Evolutionary conservation across 2,329 filamentous ascomycete genomes (phyloP).

Genomic region (Cercospora sp.): DNA sequence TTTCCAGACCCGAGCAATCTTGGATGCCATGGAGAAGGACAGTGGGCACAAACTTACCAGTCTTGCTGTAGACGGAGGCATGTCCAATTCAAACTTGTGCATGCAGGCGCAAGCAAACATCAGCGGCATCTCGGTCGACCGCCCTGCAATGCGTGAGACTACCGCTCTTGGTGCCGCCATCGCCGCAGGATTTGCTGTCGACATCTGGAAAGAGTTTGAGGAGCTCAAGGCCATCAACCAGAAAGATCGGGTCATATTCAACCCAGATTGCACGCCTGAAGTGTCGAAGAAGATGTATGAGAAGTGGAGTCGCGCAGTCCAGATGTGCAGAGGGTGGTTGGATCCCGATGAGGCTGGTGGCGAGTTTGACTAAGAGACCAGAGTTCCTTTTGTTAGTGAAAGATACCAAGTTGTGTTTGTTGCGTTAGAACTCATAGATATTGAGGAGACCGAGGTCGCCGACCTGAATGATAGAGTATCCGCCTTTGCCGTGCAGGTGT

Average conservation of each 20-base stretch:
- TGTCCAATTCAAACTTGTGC: conserved; percentile 83
- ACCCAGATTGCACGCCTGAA: conserved; percentile 60
- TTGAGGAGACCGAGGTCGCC: neutral
- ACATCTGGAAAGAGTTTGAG: conserved; percentile 73
- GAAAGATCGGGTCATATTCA: conserved; percentile 67
- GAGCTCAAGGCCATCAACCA: conserved; percentile 74
- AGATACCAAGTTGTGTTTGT: conserved; percentile 7
- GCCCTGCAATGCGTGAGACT: conserved; percentile 86
- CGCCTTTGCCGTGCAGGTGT: neutral
- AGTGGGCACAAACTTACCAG: conserved; percentile 72
- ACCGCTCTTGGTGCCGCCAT: conserved; percentile 87
- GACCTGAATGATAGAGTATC: neutral
- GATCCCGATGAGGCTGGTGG: conserved; percentile 24
- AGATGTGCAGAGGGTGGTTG: conserved; percentile 72
- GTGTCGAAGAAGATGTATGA: conserved; percentile 63
- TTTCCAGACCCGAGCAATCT: conserved; percentile 90
- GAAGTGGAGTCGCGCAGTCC: conserved; percentile 73
- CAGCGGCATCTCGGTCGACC: conserved; percentile 77
- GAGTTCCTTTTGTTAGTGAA: neutral
- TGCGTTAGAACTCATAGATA: neutral
- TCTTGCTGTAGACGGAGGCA: conserved; percentile 82
- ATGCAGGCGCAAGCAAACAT: conserved; percentile 92
- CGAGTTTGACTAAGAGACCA: conserved; percentile 8
- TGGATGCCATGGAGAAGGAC: conserved; percentile 88
- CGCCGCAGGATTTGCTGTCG: conserved; percentile 78